A percentile compares a stretch with the other conserved stretches of the same genome.
phyloP scores from a whole-genome alignment of 345 rosid species.

The Reutealis trisperma region DNA sequence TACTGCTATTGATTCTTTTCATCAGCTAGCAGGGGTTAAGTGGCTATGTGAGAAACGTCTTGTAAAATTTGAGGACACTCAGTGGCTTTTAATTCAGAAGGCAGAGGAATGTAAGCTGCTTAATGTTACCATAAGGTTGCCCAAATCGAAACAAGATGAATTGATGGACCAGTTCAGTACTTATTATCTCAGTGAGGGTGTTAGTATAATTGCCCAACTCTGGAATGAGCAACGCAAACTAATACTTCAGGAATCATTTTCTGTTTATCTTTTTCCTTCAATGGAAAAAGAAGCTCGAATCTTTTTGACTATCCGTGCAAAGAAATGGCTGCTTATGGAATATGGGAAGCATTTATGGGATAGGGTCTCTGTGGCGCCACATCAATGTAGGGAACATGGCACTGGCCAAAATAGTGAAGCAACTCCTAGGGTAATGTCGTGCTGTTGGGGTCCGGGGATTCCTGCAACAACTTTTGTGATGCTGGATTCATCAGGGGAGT shows the following conservation, averaged over 20 bases:
- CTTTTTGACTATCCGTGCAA: constrained; percentile 5
- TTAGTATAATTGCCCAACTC: not conserved
- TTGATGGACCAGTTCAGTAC: not conserved
- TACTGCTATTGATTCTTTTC: constrained; percentile 4
- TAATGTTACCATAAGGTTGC: constrained; percentile 10
- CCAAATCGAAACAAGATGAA: not conserved
- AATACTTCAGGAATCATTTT: constrained; percentile 10
- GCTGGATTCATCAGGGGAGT: constrained; percentile 13
- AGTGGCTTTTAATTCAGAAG: constrained; percentile 21
- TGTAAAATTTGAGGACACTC: constrained; percentile 7
- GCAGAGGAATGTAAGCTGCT: constrained; percentile 20
- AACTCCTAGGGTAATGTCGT: constrained; percentile 18
- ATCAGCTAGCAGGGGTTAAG: constrained; percentile 6
- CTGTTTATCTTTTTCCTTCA: constrained; percentile 8
- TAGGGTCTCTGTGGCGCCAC: constrained; percentile 11
- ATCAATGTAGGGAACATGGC: not conserved
- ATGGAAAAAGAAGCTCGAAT: constrained; percentile 14
- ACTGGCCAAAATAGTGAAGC: not conserved
- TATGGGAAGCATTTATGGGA: constrained; percentile 17
- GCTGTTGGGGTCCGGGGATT: constrained; percentile 23
- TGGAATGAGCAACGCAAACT: constrained; percentile 20
- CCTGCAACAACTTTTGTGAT: constrained; percentile 17
- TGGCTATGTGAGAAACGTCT: constrained; percentile 18
- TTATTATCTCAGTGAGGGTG: not conserved
- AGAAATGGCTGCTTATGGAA: constrained; percentile 12